phyloP scores from a whole-genome alignment of 2,329 filamentous ascomycete genomes.

The Aciculosporium take region DNA sequence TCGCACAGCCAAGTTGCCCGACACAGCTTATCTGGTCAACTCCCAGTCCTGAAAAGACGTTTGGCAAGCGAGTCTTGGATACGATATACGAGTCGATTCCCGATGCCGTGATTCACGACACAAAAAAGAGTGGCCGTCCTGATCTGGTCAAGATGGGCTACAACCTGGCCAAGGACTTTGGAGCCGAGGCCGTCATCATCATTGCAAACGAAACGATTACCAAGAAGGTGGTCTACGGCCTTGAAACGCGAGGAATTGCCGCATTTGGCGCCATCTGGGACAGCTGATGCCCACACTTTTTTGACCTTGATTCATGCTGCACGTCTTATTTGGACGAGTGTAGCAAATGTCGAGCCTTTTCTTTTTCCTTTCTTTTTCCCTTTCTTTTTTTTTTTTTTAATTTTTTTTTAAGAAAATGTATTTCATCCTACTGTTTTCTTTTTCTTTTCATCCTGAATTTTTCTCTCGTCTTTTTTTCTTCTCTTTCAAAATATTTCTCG shows the following conservation, averaged over 20 bases:
- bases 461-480: background rate
- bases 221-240: constrained; percentile 50
- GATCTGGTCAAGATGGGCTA: constrained; percentile 37
- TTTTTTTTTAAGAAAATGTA: too few species aligned
- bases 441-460: background rate
- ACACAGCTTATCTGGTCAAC: constrained; percentile 58
- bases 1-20: constrained; percentile 34
- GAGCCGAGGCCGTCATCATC: constrained; percentile 56
- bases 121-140: constrained; percentile 40
- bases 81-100: constrained; percentile 43
- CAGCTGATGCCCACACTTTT: constrained; percentile 14
- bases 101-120: constrained; percentile 54
- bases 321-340: too few species aligned
- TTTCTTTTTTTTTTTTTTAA: background rate
- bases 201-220: constrained; percentile 58
- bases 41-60: constrained; percentile 45
- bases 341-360: background rate
- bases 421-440: too few species aligned
- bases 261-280: constrained; percentile 67
- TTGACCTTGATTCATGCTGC: background rate
- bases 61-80: constrained; percentile 41
- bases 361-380: background rate
- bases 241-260: constrained; percentile 50
- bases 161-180: constrained; percentile 40
- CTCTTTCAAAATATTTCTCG: background rate